phyloP scores from a whole-genome alignment of 495 filamentous ascomycete species.

The Hypoxylon subgilvum region DNA sequence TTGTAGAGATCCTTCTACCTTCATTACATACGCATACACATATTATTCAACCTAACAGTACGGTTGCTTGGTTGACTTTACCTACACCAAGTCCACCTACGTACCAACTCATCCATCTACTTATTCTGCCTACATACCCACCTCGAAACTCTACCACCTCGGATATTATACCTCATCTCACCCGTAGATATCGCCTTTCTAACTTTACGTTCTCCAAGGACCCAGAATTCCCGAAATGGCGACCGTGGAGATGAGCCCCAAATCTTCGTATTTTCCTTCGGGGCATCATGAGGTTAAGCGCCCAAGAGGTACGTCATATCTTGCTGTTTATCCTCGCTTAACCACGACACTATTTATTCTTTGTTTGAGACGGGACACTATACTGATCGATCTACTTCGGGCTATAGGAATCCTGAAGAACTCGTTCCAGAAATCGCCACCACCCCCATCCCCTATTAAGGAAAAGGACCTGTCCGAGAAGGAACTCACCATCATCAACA shows the following conservation, averaged over 20 bases:
- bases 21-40: too few species aligned
- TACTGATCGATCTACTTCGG: slow-evolving; percentile 16
- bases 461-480: slow-evolving; percentile 65
- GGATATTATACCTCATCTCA: too few species aligned
- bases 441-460: slow-evolving; percentile 53
- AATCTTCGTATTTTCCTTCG: slow-evolving; percentile 49
- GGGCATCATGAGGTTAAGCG: slow-evolving; percentile 61
- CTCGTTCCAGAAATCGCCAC: slow-evolving; percentile 66
- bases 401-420: slow-evolving; percentile 97
- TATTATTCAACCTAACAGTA: too few species aligned
- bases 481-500: slow-evolving; percentile 91
- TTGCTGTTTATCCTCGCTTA: neutral
- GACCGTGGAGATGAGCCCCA: slow-evolving; percentile 42
- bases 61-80: too few species aligned
- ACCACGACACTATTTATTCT: neutral
- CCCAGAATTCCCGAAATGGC: slow-evolving; percentile 42
- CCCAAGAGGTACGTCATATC: slow-evolving; percentile 70
- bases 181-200: slow-evolving; percentile 9
- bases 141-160: too few species aligned
- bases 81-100: too few species aligned
- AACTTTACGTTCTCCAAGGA: neutral
- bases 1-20: too few species aligned
- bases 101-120: too few species aligned
- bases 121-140: too few species aligned
- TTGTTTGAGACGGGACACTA: neutral